Evolutionary conservation across 495 filamentous ascomycete genomes (phyloP).

Genomic region (Penicillium verhagenii): DNA sequence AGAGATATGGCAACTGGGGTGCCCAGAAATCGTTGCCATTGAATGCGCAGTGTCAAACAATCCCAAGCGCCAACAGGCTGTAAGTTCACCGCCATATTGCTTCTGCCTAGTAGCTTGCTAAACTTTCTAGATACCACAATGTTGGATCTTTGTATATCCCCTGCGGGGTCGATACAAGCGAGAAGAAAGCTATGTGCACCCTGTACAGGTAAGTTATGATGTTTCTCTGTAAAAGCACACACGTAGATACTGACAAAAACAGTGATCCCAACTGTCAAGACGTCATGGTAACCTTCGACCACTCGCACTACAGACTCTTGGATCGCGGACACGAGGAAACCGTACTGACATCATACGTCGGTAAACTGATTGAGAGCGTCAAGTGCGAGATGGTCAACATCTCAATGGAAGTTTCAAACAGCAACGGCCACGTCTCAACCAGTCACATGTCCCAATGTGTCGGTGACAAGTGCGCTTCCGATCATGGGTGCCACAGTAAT

Average conservation of each 20-base stretch:
- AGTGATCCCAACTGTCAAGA: conserved; percentile 1
- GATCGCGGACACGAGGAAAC: neutral
- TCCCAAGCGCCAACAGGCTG: neutral
- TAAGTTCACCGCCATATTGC: neutral
- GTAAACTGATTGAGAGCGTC: neutral
- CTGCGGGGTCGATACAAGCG: neutral
- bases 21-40: neutral
- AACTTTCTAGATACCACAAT: neutral
- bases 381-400: neutral
- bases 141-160: conserved; percentile 1
- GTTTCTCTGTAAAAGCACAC: neutral
- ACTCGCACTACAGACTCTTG: neutral
- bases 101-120: neutral
- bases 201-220: neutral
- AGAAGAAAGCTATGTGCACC: neutral
- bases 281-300: neutral
- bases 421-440: neutral
- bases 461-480: neutral
- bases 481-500: neutral
- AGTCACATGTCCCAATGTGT: neutral
- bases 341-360: neutral
- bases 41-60: neutral
- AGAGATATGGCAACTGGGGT: neutral
- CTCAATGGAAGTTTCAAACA: neutral
- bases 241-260: neutral